Base-by-base conservation (phyloP, 495 filamentous ascomycete species). In the Geopyxis carbonaria region DNA sequence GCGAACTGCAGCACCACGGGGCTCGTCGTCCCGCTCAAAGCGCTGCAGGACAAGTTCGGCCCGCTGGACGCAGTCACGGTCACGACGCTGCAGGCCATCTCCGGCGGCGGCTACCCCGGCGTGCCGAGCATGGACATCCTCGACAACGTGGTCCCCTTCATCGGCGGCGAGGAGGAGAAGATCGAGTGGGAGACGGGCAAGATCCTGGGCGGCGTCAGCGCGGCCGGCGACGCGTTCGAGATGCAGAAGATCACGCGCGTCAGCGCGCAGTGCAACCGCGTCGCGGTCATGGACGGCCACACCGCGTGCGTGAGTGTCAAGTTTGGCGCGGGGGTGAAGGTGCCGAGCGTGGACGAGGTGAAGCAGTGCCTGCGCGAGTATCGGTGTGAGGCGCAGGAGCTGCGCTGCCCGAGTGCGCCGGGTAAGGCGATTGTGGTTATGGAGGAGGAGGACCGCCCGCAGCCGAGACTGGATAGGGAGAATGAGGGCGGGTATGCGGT, bases 1-100 rank as follows among this genome's bases (percentile, higher is more conserved):
- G 84, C 79, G 40, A 89, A 91, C 64, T 91, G 82, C 61, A 80
- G 80, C 15, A 84, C 87, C 38, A 87, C 87, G 51, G 82, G 82
- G 13, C 68, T 89, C 35, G 83, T 86, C 34, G 83, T 87, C 42
- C 82, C 82, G n/a, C 78, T 86, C 52, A 82, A 81, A 14, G 82
- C 79, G 15, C 69, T 91, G 24, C 73, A 81, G 57, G 69, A 75
- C 25, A 68, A 69, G 50, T 85, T 87, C 54, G 82, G 80, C 22
- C 66, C 66, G 28, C 70, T 91, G 42, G 72, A 78, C 50, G 61
- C 68, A 48, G 78, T 84, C 16, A 77, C 73, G 47, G 77, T 91
- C 11, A 80, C 85, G 36, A 91, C 82, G n/a, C 73, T 83, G 62
- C 82, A 91, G 60, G 82, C 82, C 42, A 68, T 87, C 23, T 86